Evolutionary conservation across 305 asterid species (phyloP).

Genomic region (Fraxinus albicans): DNA sequence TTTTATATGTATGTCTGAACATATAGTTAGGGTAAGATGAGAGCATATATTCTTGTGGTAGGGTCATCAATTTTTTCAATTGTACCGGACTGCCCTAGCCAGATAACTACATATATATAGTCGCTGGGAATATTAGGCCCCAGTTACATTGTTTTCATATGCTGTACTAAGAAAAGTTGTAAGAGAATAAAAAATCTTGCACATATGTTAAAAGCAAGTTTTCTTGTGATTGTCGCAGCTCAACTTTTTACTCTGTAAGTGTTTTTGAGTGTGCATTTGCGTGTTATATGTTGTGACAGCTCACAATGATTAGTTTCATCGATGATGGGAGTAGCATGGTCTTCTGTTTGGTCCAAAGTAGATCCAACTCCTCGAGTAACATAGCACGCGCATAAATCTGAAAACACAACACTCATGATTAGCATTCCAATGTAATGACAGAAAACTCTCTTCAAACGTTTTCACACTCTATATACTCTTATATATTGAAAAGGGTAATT

Average conservation of each 20-base stretch:
- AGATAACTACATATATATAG: constrained; percentile 16
- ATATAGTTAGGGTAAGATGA: background rate
- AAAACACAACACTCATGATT: background rate
- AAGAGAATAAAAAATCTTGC: constrained; percentile 44
- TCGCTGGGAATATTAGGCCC: constrained; percentile 32
- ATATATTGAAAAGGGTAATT: too few species aligned
- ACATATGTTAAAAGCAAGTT: constrained; percentile 25
- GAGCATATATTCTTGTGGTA: constrained; percentile 41
- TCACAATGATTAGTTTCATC: background rate
- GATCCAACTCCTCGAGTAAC: background rate
- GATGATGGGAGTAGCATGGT: background rate
- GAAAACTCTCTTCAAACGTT: too few species aligned
- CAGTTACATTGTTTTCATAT: constrained; percentile 35
- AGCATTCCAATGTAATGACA: background rate
- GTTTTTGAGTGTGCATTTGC: background rate
- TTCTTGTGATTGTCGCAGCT: constrained; percentile 40
- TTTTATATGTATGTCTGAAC: background rate
- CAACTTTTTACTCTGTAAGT: background rate
- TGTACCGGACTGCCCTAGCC: constrained; percentile 20
- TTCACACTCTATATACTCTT: too few species aligned
- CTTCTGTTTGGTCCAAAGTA: background rate
- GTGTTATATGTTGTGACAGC: background rate
- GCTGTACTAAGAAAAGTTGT: constrained; percentile 36
- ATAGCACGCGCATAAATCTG: background rate
- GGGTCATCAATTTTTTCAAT: constrained; percentile 32